Evolutionary conservation across 495 filamentous ascomycete genomes (phyloP).

Genomic region (Talaromyces nanjingensis): DNA sequence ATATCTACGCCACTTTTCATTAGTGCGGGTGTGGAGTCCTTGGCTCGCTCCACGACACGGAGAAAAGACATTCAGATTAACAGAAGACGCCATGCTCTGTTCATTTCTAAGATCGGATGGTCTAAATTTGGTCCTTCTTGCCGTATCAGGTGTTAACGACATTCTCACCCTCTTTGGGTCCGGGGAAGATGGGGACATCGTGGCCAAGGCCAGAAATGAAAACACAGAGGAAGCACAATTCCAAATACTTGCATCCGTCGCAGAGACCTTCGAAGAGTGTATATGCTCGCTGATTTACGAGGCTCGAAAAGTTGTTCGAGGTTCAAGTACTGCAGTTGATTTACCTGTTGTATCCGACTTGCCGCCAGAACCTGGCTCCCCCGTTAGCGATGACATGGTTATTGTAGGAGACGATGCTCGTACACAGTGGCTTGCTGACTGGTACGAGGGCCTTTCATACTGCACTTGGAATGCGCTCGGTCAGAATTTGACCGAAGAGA

Average conservation of each 20-base stretch:
- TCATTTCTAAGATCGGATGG: conserved; percentile 75
- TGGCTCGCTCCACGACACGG: conserved; percentile 92
- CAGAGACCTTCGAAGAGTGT: conserved; percentile 67
- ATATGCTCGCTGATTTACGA: conserved; percentile 80
- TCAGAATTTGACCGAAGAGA: conserved; percentile 71
- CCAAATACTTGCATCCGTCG: conserved; percentile 63
- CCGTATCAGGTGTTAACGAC: conserved; percentile 69
- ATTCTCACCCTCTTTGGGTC: conserved; percentile 64
- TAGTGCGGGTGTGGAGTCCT: conserved; percentile 70
- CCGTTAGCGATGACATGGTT: conserved; percentile 31
- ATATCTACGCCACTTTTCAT: conserved; percentile 59
- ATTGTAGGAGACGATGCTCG: conserved; percentile 39
- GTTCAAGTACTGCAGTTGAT: conserved; percentile 18
- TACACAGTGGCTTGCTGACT: conserved; percentile 72
- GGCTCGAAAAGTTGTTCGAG: conserved; percentile 61
- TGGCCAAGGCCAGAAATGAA: conserved; percentile 69
- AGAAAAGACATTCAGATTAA: conserved; percentile 51
- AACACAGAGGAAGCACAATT: conserved; percentile 43
- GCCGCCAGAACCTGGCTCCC: conserved; percentile 28
- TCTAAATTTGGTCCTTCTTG: conserved; percentile 72
- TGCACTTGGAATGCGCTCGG: conserved; percentile 95
- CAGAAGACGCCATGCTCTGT: conserved; percentile 72
- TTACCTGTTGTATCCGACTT: conserved; percentile 14
- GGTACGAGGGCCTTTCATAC: conserved; percentile 79
- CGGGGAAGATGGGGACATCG: conserved; percentile 56